Conservation (phyloP, 139 green algal genomes). For the Trebouxia sp. region DNA sequence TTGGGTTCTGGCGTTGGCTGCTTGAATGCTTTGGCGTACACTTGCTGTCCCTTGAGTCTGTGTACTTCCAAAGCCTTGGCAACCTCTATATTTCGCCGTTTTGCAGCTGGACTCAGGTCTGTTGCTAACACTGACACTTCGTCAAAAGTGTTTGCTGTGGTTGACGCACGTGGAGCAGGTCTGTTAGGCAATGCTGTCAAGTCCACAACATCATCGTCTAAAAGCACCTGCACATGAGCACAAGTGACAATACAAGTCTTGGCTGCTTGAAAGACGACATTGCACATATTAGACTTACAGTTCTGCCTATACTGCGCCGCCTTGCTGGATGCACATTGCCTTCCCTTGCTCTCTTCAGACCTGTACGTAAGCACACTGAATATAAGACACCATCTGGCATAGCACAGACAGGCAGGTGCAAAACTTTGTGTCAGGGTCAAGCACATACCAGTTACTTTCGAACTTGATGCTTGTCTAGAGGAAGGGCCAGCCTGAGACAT, state of each 20-base stretch:
- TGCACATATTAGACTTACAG: background rate
- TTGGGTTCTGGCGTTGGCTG: background rate
- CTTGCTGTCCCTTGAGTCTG: background rate
- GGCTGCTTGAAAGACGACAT: no score
- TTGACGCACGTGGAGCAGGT: background rate
- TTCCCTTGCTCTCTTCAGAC: background rate
- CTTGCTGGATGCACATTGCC: background rate
- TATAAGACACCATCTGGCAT: no score
- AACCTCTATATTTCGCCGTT: constrained; percentile 1
- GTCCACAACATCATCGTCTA: background rate
- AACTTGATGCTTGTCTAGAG: no score
- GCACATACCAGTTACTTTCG: no score
- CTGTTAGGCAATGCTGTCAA: background rate
- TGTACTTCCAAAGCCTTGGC: background rate
- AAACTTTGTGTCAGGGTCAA: no score
- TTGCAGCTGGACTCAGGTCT: background rate
- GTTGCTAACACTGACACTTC: background rate
- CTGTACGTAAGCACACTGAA: background rate
- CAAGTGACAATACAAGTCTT: no score
- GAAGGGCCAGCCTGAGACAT: no score
- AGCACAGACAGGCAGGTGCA: no score
- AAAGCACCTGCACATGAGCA: background rate
- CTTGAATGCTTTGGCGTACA: background rate
- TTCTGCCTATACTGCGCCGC: background rate
- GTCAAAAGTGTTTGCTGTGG: background rate